Base-by-base conservation (phyloP, 495 filamentous ascomycete genomes). In the Tuber brumale region DNA sequence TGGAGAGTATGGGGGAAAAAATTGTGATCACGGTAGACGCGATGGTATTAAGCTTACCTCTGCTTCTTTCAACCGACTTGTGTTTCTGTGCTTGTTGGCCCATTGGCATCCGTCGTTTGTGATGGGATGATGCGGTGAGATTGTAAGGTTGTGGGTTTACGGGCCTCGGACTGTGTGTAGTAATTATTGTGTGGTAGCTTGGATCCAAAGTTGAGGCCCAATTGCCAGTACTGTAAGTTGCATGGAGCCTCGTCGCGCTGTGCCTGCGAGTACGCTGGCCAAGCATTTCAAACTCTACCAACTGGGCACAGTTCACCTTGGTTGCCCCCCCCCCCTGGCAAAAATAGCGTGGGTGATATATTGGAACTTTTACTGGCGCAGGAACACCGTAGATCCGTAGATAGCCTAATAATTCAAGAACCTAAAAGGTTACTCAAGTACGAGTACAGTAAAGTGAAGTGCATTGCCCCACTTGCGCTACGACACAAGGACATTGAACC, bases 1-100 rank as follows among this genome's bases (percentile, higher is more conserved):
- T 21, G 46, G 18, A n/a, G 21, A n/a, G 18, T n/a, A 1, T 7
- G 9, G 9, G 18, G 7, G 3, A 48, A 48, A 23, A 48, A n/a
- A 21, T 48, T 48, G 19, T 7, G 57, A 31, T 3, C 2, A 18
- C 3, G 27, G 48, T 12, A 57, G 8, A 57, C 3, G 48, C 2
- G 23, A 57, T 57, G 2, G 21, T 3, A 61, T 35, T 31, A 31
- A 35, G 57, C 57, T 66, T 35, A 66, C 57, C 57, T 66, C 57
- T 66, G 4, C 57, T 66, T 19, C 57, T 66, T 66, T 66, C 57
- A 18, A 66, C 57, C 16, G 57, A 66, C 57, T 66, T 66, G 57
- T 66, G 57, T 19, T 66, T 66, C 57, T 66, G 57, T 16, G 57
- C 57, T 66, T 66, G 57, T 31, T 66, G 57, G 57, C 27, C 57